phyloP scores from a whole-genome alignment of 306 rosid species.

The Malus fusca region DNA sequence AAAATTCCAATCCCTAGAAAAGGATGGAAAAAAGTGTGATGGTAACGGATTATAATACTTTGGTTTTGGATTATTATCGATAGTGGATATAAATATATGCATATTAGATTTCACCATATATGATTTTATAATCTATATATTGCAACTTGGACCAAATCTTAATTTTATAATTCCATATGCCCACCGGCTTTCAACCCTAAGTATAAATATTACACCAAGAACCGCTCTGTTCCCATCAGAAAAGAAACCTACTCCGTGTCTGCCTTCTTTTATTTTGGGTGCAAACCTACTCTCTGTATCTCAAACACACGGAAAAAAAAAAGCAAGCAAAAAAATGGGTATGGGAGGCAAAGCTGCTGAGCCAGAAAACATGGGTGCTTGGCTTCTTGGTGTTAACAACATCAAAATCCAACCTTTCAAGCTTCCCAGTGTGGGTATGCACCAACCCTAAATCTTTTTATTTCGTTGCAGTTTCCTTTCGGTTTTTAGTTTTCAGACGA shows the following conservation, averaged over 20 bases:
- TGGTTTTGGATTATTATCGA: background rate
- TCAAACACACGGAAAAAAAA: background rate
- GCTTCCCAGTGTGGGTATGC: slow-evolving; percentile 65
- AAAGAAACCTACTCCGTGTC: background rate
- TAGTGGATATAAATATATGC: background rate
- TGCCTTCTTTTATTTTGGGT: background rate
- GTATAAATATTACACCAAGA: background rate
- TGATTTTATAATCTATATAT: background rate
- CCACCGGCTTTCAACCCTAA: background rate
- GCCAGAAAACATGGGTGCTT: slow-evolving; percentile 77
- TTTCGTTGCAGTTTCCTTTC: background rate
- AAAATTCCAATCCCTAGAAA: background rate
- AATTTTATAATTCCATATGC: background rate
- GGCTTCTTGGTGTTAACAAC: slow-evolving; percentile 66
- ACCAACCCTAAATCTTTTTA: background rate
- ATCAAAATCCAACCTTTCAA: slow-evolving; percentile 77
- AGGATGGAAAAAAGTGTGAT: background rate
- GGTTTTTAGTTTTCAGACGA: background rate
- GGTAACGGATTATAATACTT: background rate
- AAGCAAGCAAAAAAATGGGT: slow-evolving; percentile 40
- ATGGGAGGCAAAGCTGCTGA: slow-evolving; percentile 52
- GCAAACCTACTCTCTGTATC: background rate
- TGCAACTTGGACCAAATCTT: background rate
- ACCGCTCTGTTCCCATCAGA: background rate
- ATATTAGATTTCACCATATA: background rate